Evolutionary conservation across 1,284 basidiomycete genomes (phyloP).

Genomic region (Cryptococcus neoformans): DNA sequence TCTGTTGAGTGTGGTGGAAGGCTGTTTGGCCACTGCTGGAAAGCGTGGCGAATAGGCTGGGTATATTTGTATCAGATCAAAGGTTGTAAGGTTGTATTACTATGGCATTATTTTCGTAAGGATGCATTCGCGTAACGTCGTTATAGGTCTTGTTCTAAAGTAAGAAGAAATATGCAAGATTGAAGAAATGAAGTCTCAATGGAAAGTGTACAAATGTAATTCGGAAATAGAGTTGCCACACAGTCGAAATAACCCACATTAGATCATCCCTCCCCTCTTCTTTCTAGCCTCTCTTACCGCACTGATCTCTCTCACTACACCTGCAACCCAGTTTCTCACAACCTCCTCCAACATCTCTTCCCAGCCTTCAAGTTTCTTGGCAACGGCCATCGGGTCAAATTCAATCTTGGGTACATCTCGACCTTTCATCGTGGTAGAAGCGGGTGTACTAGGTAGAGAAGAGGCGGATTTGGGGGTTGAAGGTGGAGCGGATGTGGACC

Average conservation of each 20-base stretch:
- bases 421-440: background rate
- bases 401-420: slow-evolving; percentile 20
- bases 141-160: too few relatives aligned
- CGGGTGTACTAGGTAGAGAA: background rate
- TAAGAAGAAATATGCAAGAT: too few relatives aligned
- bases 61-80: background rate
- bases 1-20: slow-evolving; percentile 83
- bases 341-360: slow-evolving; percentile 28
- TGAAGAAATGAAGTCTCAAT: too few relatives aligned
- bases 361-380: slow-evolving; percentile 37
- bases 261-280: background rate
- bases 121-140: too few relatives aligned
- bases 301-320: slow-evolving; percentile 26
- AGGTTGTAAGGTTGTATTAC: too few relatives aligned
- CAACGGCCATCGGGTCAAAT: slow-evolving; percentile 44
- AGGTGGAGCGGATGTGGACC: background rate
- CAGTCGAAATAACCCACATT: background rate
- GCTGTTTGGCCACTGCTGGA: slow-evolving; percentile 64
- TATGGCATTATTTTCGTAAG: too few relatives aligned
- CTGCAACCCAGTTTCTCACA: slow-evolving; percentile 33
- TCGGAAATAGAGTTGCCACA: too few relatives aligned
- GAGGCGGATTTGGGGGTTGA: background rate
- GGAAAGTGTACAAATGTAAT: too few relatives aligned
- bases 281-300: slow-evolving; percentile 3
- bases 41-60: slow-evolving; percentile 20